These are phyloP conservation scores for Sugiyamaella xylanicola DNA, from an alignment of 1,139 yeast genomes.

Conservation along the genomic window DNA sequence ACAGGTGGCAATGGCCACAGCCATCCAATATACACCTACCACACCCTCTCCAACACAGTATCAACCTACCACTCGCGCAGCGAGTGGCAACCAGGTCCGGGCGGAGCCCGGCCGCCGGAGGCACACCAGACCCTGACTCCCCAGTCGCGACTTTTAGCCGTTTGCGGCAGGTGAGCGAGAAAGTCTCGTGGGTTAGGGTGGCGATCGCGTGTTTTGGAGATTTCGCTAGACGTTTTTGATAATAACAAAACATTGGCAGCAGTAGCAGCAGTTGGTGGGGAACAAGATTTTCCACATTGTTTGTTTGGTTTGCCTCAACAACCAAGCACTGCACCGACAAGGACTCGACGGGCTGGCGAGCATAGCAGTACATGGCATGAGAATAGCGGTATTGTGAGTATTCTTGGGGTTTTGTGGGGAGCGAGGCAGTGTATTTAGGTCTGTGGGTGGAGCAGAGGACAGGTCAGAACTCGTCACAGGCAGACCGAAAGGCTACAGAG, in stretches of 20 bases:
- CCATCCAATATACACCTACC: too few species aligned
- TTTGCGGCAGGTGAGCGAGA: constrained; percentile 3
- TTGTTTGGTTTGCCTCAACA: background rate
- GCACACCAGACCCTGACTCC: background rate
- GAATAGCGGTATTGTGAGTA: background rate
- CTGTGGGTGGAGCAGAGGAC: background rate
- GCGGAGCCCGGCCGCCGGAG: background rate
- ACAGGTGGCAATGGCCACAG: too few species aligned
- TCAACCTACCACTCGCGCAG: too few species aligned
- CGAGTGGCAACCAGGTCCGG: background rate
- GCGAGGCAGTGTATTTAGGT: background rate
- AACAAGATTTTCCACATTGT: background rate
- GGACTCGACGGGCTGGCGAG: background rate
- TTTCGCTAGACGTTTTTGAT: background rate
- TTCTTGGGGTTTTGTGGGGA: background rate
- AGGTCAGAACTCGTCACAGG: too few species aligned
- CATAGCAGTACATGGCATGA: constrained; percentile 3
- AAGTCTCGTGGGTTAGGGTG: constrained; percentile 8
- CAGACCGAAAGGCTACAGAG: too few species aligned
- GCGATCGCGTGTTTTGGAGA: constrained; percentile 14
- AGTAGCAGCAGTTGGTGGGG: constrained; percentile 4
- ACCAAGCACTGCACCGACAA: background rate
- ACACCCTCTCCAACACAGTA: too few species aligned
- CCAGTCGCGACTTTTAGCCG: constrained; percentile 15
- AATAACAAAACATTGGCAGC: background rate